Conservation (phyloP, 108 stramenopile genomes). For the Hondaea fermentalgiana region DNA sequence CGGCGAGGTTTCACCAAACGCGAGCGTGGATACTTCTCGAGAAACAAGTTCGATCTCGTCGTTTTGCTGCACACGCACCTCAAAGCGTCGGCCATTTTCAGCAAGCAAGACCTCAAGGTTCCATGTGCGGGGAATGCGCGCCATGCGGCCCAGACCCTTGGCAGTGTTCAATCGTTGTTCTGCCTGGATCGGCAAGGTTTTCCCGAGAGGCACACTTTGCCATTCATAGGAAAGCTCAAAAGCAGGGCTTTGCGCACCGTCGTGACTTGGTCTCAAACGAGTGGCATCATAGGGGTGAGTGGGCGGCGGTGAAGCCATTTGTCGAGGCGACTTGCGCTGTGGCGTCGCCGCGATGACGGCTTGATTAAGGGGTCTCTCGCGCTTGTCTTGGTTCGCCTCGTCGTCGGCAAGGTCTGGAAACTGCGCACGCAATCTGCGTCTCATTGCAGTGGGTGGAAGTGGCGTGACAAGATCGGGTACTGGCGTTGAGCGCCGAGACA, state of each 20-base stretch:
- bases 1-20: background rate
- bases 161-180: background rate
- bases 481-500: no score
- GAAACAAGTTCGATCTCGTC: background rate
- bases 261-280: background rate
- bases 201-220: background rate
- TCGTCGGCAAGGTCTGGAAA: no score
- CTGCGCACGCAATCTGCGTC: no score
- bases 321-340: no score
- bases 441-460: no score
- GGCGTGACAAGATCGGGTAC: no score
- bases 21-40: background rate
- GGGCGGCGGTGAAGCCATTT: no score
- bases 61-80: background rate
- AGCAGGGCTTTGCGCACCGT: background rate
- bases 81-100: background rate
- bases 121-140: background rate
- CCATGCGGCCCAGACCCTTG: background rate
- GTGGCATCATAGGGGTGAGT: background rate
- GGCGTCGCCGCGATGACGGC: no score
- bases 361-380: no score
- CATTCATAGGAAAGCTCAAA: background rate
- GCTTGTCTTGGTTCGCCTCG: no score
- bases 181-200: background rate
- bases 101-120: background rate